Percentiles rank a stretch among this genome's conserved stretches.
These are phyloP conservation scores for Torrubiella hemipterigena DNA, from an alignment of 2,329 filamentous ascomycete genomes.

Conservation along the genomic window DNA sequence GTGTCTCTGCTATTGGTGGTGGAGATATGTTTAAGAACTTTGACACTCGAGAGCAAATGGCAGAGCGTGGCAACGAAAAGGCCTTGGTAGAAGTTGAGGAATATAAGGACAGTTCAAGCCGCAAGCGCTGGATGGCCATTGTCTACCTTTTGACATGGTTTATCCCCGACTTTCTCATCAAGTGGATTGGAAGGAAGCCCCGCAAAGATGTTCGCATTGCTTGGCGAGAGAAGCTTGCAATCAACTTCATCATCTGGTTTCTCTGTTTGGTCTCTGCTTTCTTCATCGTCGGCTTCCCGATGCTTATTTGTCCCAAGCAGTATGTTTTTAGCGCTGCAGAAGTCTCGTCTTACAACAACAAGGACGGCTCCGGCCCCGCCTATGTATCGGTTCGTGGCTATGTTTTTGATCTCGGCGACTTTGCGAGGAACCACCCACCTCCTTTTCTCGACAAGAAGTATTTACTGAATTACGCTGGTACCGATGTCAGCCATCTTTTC, in stretches of 20 bases:
- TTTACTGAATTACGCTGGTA: slow-evolving; percentile 71
- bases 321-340: slow-evolving; percentile 74
- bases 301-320: slow-evolving; percentile 82
- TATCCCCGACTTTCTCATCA: slow-evolving; percentile 74
- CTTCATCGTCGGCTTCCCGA: slow-evolving; percentile 81
- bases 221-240: slow-evolving; percentile 95
- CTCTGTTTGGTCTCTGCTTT: slow-evolving; percentile 68
- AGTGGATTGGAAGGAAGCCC: slow-evolving; percentile 67
- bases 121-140: slow-evolving; percentile 82
- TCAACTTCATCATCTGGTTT: slow-evolving; percentile 96
- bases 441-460: slow-evolving; percentile 43
- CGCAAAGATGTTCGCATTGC: slow-evolving; percentile 86
- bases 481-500: slow-evolving; percentile 80
- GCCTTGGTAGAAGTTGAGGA: slow-evolving; percentile 85
- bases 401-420: slow-evolving; percentile 72
- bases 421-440: slow-evolving; percentile 63
- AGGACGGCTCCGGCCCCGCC: slow-evolving; percentile 43
- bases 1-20: slow-evolving; percentile 76
- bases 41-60: slow-evolving; percentile 87
- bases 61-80: slow-evolving; percentile 87
- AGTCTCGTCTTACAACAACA: slow-evolving; percentile 61
- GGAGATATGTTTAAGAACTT: slow-evolving; percentile 98
- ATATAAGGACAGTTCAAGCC: slow-evolving; percentile 60
- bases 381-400: slow-evolving; percentile 79
- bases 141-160: slow-evolving; percentile 80